Percentiles rank a stretch among this genome's conserved stretches.
Conservation (phyloP, 2,329 filamentous ascomycete species). For the Aureobasidium zeae region DNA sequence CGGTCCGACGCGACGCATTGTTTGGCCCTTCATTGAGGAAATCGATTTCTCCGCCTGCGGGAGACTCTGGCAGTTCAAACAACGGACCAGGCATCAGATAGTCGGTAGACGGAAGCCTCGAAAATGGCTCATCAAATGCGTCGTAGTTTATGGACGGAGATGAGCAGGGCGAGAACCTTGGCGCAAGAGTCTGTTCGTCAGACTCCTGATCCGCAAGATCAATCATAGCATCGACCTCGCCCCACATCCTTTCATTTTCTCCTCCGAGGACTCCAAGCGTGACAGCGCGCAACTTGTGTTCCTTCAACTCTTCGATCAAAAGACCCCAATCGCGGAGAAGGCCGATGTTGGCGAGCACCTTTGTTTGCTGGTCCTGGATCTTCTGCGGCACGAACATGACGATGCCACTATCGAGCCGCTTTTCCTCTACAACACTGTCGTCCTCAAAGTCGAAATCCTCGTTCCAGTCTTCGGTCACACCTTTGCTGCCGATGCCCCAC, state of each 20-base stretch:
- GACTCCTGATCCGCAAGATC: conserved; percentile 64
- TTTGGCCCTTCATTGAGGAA: neutral
- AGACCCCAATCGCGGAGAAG: conserved; percentile 73
- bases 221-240: conserved; percentile 79
- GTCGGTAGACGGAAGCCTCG: neutral
- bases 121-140: conserved; percentile 44
- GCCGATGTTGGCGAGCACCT: conserved; percentile 74
- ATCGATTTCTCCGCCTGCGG: neutral
- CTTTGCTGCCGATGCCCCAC: conserved; percentile 72
- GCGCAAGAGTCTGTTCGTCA: conserved; percentile 44
- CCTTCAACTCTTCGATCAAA: conserved; percentile 74
- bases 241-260: conserved; percentile 55
- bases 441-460: conserved; percentile 76
- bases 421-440: conserved; percentile 28
- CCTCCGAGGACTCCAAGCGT: conserved; percentile 58
- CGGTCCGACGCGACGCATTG: neutral
- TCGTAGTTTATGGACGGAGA: conserved; percentile 50
- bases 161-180: conserved; percentile 46
- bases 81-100: neutral
- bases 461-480: conserved; percentile 78
- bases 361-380: conserved; percentile 73
- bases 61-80: conserved; percentile 3
- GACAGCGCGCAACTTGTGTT: conserved; percentile 60
- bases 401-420: conserved; percentile 36
- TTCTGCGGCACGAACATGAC: conserved; percentile 66